Evolutionary conservation across 495 filamentous ascomycete genomes (phyloP).

Genomic region (Lepidopterella palustris): DNA sequence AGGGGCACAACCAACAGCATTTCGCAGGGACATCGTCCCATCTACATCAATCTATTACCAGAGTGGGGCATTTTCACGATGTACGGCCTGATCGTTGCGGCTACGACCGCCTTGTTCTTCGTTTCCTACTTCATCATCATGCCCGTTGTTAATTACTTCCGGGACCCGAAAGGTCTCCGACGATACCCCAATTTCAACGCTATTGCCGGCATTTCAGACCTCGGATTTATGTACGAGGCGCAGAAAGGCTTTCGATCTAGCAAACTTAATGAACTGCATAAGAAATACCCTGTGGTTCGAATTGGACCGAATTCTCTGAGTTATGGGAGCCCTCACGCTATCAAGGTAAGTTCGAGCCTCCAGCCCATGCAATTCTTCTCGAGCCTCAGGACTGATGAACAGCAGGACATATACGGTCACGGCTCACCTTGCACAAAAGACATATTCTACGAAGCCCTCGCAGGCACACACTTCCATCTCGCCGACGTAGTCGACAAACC

Average conservation of each 20-base stretch:
- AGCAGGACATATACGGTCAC: constrained; percentile 12
- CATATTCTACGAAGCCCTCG: neutral
- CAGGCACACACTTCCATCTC: constrained; percentile 22
- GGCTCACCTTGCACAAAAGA: constrained; percentile 7
- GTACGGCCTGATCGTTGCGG: constrained; percentile 5
- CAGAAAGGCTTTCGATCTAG: neutral
- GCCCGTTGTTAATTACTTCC: constrained; percentile 41
- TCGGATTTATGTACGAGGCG: constrained; percentile 3
- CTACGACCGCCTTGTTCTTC: constrained; percentile 30
- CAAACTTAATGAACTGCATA: constrained; percentile 2
- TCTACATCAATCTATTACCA: neutral
- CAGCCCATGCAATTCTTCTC: too few relatives aligned
- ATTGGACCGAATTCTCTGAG: constrained; percentile 12
- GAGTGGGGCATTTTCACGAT: neutral
- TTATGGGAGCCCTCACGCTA: neutral
- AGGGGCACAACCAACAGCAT: constrained; percentile 6
- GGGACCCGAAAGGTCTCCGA: constrained; percentile 42
- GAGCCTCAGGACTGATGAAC: neutral
- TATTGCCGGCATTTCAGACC: constrained; percentile 6
- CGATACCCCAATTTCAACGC: neutral
- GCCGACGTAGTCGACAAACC: constrained; percentile 29
- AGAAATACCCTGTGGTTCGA: constrained; percentile 9
- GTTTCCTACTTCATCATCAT: constrained; percentile 40
- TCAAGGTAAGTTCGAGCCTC: constrained; percentile 3
- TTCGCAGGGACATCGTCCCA: neutral